Conservation (phyloP, 345 rosid genomes). For the Moringa oleifera region DNA sequence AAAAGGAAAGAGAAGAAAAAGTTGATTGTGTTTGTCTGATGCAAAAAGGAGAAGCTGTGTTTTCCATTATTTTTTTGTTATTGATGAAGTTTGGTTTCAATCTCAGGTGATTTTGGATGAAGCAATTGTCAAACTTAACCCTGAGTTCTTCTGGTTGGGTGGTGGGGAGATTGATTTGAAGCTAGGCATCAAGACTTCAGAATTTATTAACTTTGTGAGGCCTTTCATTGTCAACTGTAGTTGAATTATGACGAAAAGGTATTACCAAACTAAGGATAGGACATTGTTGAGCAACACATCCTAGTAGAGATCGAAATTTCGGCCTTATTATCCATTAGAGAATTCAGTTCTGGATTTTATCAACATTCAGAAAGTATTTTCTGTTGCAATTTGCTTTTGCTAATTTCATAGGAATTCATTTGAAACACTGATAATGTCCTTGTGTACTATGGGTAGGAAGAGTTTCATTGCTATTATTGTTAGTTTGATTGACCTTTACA, state of each 20-base stretch:
- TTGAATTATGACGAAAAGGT: not conserved
- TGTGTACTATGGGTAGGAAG: not conserved
- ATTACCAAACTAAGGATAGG: too few species aligned
- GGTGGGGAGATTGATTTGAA: conserved; percentile 89
- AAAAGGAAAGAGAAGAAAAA: too few species aligned
- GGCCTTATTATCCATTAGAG: too few species aligned
- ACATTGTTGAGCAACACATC: too few species aligned
- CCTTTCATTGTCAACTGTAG: conserved; percentile 77
- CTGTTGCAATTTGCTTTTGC: not conserved
- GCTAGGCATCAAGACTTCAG: conserved; percentile 74
- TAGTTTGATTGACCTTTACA: not conserved
- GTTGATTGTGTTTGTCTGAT: too few species aligned
- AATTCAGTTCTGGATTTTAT: not conserved
- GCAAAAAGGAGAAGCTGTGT: too few species aligned
- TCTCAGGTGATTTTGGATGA: conserved; percentile 91
- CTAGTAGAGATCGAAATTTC: not conserved
- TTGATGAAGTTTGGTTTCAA: conserved; percentile 9
- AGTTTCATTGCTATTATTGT: not conserved
- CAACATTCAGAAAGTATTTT: not conserved
- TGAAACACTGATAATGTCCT: too few species aligned
- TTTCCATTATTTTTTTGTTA: not conserved
- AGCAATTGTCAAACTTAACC: conserved; percentile 70
- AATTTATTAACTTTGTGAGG: conserved; percentile 57
- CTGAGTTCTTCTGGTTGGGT: conserved; percentile 89
- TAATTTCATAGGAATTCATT: too few species aligned